A percentile compares a stretch with the other conserved stretches of the same genome.
Evolutionary conservation across 225 moss, liverwort and hornwort species (phyloP).

Genomic region (Asterella californica): DNA sequence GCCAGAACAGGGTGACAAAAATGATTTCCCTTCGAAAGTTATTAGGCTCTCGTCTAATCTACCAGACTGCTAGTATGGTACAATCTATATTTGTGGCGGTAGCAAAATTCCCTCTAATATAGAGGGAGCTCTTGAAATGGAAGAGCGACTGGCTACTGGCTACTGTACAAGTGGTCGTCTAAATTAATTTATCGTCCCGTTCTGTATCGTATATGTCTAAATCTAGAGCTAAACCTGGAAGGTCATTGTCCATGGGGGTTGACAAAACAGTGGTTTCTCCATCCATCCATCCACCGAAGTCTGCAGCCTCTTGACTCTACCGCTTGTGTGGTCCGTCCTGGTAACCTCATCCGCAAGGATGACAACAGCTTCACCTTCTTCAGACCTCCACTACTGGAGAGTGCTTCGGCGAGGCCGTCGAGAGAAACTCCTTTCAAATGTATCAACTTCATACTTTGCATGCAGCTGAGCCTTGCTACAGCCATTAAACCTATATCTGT

Average conservation of each 20-base stretch:
- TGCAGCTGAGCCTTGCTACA: constrained; percentile 44
- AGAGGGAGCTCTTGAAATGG: not conserved
- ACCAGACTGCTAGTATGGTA: not conserved
- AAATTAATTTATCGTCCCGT: not conserved
- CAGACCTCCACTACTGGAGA: constrained; percentile 47
- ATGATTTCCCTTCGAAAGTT: not conserved
- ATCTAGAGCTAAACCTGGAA: not conserved
- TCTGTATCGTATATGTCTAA: not conserved
- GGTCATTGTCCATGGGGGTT: no score
- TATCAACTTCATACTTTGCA: constrained; percentile 59
- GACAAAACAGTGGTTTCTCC: not conserved
- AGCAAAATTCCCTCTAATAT: not conserved
- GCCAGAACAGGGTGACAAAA: not conserved
- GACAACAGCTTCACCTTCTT: constrained; percentile 62
- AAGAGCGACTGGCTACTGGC: no score
- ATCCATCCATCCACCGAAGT: constrained; percentile 39
- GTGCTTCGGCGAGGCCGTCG: constrained; percentile 42
- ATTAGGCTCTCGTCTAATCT: not conserved
- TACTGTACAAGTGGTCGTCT: not conserved
- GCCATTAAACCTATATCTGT: constrained; percentile 46
- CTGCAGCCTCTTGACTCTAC: constrained; percentile 48
- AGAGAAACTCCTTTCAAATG: constrained; percentile 44
- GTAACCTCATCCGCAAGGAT: constrained; percentile 28
- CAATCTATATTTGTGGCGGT: not conserved
- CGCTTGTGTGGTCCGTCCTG: constrained; percentile 25